Percentiles rank a stretch among this genome's conserved stretches.
These are phyloP conservation scores for Echinosophora koreensis DNA, from an alignment of 306 rosid species.

Conservation along the genomic window DNA sequence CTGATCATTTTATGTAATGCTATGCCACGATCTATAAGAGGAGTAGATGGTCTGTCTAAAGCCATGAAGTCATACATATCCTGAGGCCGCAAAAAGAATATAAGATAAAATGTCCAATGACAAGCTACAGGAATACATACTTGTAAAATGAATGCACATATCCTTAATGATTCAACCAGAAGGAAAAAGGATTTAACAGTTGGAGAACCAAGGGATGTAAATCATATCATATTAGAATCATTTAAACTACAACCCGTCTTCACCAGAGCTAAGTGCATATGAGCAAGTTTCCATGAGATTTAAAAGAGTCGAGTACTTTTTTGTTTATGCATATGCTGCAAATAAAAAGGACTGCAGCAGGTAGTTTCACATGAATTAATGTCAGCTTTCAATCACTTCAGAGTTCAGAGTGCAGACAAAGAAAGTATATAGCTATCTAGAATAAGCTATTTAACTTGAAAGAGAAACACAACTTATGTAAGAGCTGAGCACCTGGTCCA, in stretches of 20 bases:
- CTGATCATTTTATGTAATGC: slow-evolving; percentile 98
- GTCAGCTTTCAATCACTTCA: slow-evolving; percentile 1
- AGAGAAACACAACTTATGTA: slow-evolving; percentile 41
- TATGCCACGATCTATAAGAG: slow-evolving; percentile 88
- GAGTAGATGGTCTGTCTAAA: slow-evolving; percentile 86
- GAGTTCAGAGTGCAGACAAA: background rate
- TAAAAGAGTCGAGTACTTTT: slow-evolving; percentile 24
- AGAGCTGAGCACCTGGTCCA: slow-evolving; percentile 83
- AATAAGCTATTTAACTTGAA: slow-evolving; percentile 26
- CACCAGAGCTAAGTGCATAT: slow-evolving; percentile 38
- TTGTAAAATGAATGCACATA: background rate
- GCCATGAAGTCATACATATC: slow-evolving; percentile 99
- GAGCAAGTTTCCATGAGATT: slow-evolving; percentile 26
- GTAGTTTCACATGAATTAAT: slow-evolving; percentile 35
- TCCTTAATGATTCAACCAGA: slow-evolving; percentile 1
- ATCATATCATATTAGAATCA: slow-evolving; percentile 18
- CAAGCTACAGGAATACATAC: background rate
- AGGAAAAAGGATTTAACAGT: slow-evolving; percentile 22
- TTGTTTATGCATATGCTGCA: slow-evolving; percentile 31
- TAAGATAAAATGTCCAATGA: background rate
- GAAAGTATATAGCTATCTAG: slow-evolving; percentile 18
- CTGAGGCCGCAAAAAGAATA: slow-evolving; percentile 56
- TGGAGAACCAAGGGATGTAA: background rate
- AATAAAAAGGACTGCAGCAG: slow-evolving; percentile 30
- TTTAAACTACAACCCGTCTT: slow-evolving; percentile 24